Evolutionary conservation across 2,329 filamentous ascomycete genomes (phyloP).

Genomic region (Cladosporium austrohemisphaericum): DNA sequence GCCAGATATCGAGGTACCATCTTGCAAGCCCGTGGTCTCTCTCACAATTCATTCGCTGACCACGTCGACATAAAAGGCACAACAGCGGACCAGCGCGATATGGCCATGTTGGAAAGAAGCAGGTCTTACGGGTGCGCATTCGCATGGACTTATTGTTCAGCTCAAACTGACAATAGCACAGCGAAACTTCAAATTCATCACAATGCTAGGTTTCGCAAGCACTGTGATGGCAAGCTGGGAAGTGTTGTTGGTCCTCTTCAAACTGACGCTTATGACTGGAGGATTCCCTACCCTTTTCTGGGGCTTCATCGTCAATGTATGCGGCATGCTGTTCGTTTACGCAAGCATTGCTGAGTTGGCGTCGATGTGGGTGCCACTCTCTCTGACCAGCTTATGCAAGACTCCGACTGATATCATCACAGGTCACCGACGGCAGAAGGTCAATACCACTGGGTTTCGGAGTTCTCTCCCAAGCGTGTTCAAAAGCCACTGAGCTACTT

Average conservation of each 20-base stretch:
- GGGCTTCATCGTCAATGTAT: slow-evolving; percentile 16
- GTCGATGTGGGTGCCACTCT: slow-evolving; percentile 10
- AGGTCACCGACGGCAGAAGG: slow-evolving; percentile 18
- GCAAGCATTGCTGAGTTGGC: slow-evolving; percentile 14
- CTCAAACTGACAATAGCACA: neutral
- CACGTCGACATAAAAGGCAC: no score
- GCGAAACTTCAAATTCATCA: slow-evolving; percentile 14
- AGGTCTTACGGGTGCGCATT: slow-evolving; percentile 11
- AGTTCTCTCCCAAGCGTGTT: slow-evolving; percentile 39
- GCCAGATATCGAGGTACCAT: slow-evolving; percentile 4
- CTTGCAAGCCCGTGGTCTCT: neutral
- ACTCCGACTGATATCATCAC: neutral
- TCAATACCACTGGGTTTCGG: slow-evolving; percentile 38
- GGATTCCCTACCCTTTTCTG: slow-evolving; percentile 16
- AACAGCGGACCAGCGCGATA: slow-evolving; percentile 9
- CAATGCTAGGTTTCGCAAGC: slow-evolving; percentile 16
- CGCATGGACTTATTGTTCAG: no score
- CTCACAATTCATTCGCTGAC: neutral
- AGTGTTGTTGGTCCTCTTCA: slow-evolving; percentile 13
- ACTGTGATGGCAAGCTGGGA: slow-evolving; percentile 15
- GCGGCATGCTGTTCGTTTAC: slow-evolving; percentile 16
- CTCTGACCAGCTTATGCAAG: neutral
- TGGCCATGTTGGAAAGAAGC: slow-evolving; percentile 17
- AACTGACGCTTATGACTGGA: slow-evolving; percentile 9
- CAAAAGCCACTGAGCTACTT: slow-evolving; percentile 43